Evolutionary conservation across 1,284 basidiomycete species (phyloP).

Genomic region (Puccinia polysora): DNA sequence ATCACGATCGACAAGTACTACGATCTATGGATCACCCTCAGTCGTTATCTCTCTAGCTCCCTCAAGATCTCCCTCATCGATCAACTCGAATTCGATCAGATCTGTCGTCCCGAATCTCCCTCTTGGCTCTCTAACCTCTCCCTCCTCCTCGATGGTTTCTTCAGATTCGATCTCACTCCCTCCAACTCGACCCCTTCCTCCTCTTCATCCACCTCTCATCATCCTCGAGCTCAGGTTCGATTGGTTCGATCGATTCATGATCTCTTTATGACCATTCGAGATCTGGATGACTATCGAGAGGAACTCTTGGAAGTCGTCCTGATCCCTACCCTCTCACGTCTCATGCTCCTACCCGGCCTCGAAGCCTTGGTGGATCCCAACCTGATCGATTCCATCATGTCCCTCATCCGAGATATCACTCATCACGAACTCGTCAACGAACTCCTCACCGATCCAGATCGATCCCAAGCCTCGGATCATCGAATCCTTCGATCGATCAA

Average conservation of each 20-base stretch:
- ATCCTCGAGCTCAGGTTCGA: conserved; percentile 50
- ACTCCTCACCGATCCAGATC: conserved; percentile 31
- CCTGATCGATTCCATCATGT: conserved; percentile 28
- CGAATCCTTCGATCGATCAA: too few species aligned
- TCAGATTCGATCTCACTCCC: conserved; percentile 42
- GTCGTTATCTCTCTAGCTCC: conserved; percentile 53
- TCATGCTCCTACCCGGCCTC: conserved; percentile 27
- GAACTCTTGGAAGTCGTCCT: conserved; percentile 44
- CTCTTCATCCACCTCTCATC: conserved; percentile 45
- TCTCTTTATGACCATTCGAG: conserved; percentile 55
- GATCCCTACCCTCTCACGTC: conserved; percentile 31
- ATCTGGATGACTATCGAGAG: conserved; percentile 53
- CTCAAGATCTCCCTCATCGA: conserved; percentile 55
- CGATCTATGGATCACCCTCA: conserved; percentile 49
- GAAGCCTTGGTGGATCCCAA: conserved; percentile 25
- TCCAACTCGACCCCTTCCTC: conserved; percentile 27
- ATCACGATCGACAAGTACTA: conserved; percentile 40
- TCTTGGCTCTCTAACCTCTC: conserved; percentile 57
- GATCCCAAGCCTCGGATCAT: too few species aligned
- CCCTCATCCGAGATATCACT: conserved; percentile 32
- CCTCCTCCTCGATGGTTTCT: conserved; percentile 55
- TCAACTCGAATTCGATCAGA: conserved; percentile 55
- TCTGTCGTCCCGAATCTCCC: conserved; percentile 56
- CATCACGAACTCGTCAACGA: conserved; percentile 41
- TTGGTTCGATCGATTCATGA: conserved; percentile 54